Evolutionary conservation across 371 early-diverging fungal species (phyloP).

Genomic region (Mortierella sp.): DNA sequence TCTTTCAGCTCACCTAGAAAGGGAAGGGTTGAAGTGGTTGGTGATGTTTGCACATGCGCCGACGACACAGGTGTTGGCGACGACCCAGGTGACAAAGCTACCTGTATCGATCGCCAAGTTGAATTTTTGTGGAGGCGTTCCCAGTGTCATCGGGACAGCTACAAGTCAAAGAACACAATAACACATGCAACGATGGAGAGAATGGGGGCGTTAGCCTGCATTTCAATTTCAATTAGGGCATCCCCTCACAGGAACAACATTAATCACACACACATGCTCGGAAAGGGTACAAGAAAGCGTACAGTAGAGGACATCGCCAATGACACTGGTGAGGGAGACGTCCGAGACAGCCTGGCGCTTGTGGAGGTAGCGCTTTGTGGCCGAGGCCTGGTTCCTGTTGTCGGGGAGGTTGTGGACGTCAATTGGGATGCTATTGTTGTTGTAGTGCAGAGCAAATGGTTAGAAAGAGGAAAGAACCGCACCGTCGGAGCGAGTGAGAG

Average conservation of each 20-base stretch:
- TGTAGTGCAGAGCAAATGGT: background rate
- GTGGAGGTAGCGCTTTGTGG: constrained; percentile 4
- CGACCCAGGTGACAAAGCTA: constrained; percentile 11
- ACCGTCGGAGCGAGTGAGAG: background rate
- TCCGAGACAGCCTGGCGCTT: background rate
- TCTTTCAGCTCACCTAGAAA: background rate
- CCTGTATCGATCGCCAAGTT: constrained; percentile 16
- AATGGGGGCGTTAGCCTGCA: background rate
- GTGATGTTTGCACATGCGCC: background rate
- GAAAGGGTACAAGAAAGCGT: background rate
- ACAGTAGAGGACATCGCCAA: constrained; percentile 12
- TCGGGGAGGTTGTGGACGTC: background rate
- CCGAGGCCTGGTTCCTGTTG: constrained; percentile 1
- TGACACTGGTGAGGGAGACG: constrained; percentile 6
- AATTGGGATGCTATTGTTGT: background rate
- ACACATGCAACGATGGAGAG: background rate
- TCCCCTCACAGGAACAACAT: background rate
- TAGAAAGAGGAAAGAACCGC: background rate
- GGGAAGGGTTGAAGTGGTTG: constrained; percentile 7
- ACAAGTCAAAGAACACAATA: background rate
- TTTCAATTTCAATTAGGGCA: background rate
- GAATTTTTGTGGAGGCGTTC: constrained; percentile 14
- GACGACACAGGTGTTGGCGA: background rate
- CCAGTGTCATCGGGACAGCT: background rate
- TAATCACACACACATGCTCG: background rate